Evolutionary conservation across 495 filamentous ascomycete genomes (phyloP).

Genomic region (Annulohypoxylon stygium): DNA sequence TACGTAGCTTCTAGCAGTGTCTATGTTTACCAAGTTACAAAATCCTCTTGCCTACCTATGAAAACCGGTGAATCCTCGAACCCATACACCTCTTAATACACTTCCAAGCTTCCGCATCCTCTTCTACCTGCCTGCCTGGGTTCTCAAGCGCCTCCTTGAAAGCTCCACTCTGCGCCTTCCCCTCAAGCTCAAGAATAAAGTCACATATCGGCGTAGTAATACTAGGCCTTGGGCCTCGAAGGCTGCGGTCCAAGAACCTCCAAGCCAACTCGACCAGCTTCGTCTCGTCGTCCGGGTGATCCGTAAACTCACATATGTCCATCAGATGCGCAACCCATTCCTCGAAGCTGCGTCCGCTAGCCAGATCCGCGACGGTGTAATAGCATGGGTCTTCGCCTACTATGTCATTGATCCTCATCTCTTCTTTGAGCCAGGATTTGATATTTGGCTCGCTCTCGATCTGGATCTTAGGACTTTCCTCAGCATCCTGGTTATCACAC

Average conservation of each 20-base stretch:
- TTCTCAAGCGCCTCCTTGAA: conserved; percentile 31
- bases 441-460: conserved; percentile 36
- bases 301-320: conserved; percentile 31
- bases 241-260: conserved; percentile 45
- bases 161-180: conserved; percentile 8
- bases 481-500: conserved; percentile 9
- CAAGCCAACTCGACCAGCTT: conserved; percentile 47
- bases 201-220: conserved; percentile 27
- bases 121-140: conserved; percentile 29
- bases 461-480: conserved; percentile 16
- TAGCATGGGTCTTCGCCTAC: conserved; percentile 34
- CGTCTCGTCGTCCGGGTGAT: conserved; percentile 36
- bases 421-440: conserved; percentile 34
- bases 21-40: not conserved
- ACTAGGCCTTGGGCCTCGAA: conserved; percentile 36
- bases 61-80: conserved; percentile 30
- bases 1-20: not conserved
- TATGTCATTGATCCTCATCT: conserved; percentile 24
- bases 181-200: conserved; percentile 36
- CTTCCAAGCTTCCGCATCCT: conserved; percentile 43
- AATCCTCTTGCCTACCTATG: not conserved
- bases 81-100: conserved; percentile 38
- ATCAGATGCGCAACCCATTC: conserved; percentile 43
- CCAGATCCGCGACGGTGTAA: conserved; percentile 37
- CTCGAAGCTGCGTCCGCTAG: conserved; percentile 23